Base-by-base conservation (phyloP, 768 basidiomycete genomes). In the Lactarius tabidus region DNA sequence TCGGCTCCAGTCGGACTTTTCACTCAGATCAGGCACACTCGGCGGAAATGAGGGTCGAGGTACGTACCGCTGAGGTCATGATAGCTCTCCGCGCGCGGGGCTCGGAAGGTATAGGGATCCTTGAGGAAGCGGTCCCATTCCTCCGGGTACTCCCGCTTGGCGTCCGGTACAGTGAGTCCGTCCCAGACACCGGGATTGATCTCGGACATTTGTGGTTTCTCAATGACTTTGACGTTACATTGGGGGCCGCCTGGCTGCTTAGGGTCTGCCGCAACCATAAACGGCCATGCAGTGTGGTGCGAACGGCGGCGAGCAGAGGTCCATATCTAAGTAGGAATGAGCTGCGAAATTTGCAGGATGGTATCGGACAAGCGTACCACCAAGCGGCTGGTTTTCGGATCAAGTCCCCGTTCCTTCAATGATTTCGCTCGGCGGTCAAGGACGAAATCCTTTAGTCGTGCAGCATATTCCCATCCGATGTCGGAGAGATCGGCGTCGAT, bases 141-240 rank as follows among this genome's bases (percentile, higher is more conserved):
- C 60, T 89, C 90, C 0, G 96, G 92, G 74, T 95, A 98, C 71
- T 86, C 87, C 75, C 88, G 89, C 74, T 87, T 86, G 23, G 93
- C 95, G 72, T 96, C 89, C 68, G 93, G 91, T 1, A 92, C 89
- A 1, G 89, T 91, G 43, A 98, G 81, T 0, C 97, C 97, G 74
- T 98, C 97, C 95, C 95, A 97, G 20, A 98, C 87, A 8, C 90
- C 96, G 59, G 95, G 96, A 72, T 99, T 99, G 72, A 98, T 97
- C 79, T 99, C 97, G 59, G 88, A 82, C 95, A 98, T 98, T 76
- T 95, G 95, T 0, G 90, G 85, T 72, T 97, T 98, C 78, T 99
- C 94, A 54, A 95, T 84, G 35, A 98, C 93, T 73, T 90, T 94
- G 74, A 93, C 84, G 58, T 81, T 84, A 48, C 79, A 68, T 23